Evolutionary conservation across 208 protist species (phyloP).

Genomic region (Leishmania aethiopica): DNA sequence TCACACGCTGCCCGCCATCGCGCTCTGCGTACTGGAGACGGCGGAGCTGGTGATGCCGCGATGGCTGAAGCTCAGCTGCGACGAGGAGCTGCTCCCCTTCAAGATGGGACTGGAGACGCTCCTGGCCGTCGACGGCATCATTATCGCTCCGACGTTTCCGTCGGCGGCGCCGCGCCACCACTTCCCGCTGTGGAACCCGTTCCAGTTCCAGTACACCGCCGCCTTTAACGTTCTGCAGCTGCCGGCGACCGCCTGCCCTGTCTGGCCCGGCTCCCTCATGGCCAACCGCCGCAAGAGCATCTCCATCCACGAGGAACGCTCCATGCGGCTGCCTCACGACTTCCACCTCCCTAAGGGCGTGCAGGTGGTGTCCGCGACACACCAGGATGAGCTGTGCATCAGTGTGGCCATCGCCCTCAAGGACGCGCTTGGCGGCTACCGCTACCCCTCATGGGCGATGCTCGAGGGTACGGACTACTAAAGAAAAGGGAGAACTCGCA

Average conservation of each 20-base stretch:
- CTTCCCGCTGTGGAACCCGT: slow-evolving; percentile 60
- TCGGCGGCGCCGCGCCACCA: slow-evolving; percentile 73
- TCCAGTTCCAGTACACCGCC: slow-evolving; percentile 89
- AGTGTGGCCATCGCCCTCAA: slow-evolving; percentile 67
- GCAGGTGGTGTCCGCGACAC: slow-evolving; percentile 68
- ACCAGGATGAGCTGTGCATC: slow-evolving; percentile 75
- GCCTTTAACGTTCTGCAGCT: slow-evolving; percentile 88
- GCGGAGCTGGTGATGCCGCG: slow-evolving; percentile 46
- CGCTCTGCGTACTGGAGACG: slow-evolving; percentile 71
- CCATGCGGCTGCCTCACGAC: slow-evolving; percentile 39
- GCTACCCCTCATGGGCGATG: slow-evolving; percentile 78
- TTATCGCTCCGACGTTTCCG: slow-evolving; percentile 80
- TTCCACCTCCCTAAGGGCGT: slow-evolving; percentile 85
- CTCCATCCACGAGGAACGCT: slow-evolving; percentile 32
- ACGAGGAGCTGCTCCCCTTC: slow-evolving; percentile 42
- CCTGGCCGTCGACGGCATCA: slow-evolving; percentile 66
- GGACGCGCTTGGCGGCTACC: slow-evolving; percentile 71
- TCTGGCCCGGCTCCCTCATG: slow-evolving; percentile 57
- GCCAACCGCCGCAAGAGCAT: slow-evolving; percentile 26
- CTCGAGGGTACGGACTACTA: slow-evolving; percentile 53
- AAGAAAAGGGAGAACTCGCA: not conserved
- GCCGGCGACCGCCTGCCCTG: slow-evolving; percentile 71
- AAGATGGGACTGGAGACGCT: slow-evolving; percentile 68
- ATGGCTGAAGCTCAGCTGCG: slow-evolving; percentile 41
- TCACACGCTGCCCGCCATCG: slow-evolving; percentile 80